A percentile compares a stretch with the other conserved stretches of the same genome.
These are phyloP conservation scores for Coniochaeta sp. DNA, from an alignment of 2,329 filamentous ascomycete species.

Conservation along the genomic window DNA sequence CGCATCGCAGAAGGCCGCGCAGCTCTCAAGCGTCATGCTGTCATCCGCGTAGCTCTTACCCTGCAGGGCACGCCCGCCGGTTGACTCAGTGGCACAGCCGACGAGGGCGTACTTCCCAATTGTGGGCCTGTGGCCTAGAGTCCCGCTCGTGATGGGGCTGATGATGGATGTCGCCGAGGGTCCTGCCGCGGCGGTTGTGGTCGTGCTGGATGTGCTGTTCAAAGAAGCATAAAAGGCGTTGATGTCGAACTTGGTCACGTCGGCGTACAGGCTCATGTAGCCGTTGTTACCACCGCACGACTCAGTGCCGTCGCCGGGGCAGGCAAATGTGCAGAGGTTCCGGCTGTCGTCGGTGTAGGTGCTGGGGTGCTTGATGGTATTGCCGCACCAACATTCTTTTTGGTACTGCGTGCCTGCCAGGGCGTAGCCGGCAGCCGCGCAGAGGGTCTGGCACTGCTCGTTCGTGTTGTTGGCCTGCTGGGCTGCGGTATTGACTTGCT, in stretches of 20 bases:
- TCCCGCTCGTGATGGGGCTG: too few relatives aligned
- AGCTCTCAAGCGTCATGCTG: slow-evolving; percentile 16
- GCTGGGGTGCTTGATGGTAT: slow-evolving; percentile 15
- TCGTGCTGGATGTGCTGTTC: slow-evolving; percentile 4
- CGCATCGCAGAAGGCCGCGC: slow-evolving; percentile 16
- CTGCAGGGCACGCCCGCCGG: too few relatives aligned
- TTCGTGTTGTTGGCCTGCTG: slow-evolving; percentile 21
- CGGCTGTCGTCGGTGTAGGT: slow-evolving; percentile 17
- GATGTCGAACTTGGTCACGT: slow-evolving; percentile 19
- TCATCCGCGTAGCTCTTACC: slow-evolving; percentile 10
- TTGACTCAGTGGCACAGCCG: too few relatives aligned
- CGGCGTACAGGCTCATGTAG: slow-evolving; percentile 25
- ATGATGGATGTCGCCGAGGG: neutral
- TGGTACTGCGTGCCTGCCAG: slow-evolving; percentile 27
- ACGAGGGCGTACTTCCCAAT: too few relatives aligned
- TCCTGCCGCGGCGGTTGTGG: too few relatives aligned
- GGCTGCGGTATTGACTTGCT: slow-evolving; percentile 17
- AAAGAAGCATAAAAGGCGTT: slow-evolving; percentile 12
- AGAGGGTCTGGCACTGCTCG: slow-evolving; percentile 24
- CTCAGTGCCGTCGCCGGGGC: slow-evolving; percentile 19
- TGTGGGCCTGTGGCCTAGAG: too few relatives aligned
- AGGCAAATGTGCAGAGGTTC: slow-evolving; percentile 21
- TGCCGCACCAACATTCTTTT: slow-evolving; percentile 23
- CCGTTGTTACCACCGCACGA: slow-evolving; percentile 23
- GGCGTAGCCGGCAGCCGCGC: slow-evolving; percentile 19